Conservation (phyloP, 179 eudicot genomes). For the Carnegiea gigantea region DNA sequence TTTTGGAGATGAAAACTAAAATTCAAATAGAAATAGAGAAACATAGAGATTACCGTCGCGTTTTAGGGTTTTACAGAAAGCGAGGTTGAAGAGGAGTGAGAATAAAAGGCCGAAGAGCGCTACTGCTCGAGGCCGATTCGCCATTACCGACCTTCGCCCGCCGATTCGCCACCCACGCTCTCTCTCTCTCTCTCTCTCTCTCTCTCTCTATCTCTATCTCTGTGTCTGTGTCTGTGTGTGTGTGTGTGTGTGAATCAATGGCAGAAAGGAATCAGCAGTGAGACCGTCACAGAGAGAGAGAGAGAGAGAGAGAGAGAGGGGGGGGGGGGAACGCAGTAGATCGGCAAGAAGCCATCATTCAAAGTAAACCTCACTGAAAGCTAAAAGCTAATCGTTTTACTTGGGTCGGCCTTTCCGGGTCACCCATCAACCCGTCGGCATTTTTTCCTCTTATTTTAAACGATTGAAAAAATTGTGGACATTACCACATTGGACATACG, state of each 20-base stretch:
- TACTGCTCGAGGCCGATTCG: constrained; percentile 23
- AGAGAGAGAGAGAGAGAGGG: background rate
- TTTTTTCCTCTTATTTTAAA: background rate
- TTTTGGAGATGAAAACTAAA: constrained; percentile 12
- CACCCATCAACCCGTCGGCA: background rate
- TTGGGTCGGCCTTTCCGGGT: background rate
- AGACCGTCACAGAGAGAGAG: background rate
- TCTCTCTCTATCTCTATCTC: background rate
- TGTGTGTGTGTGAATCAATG: background rate
- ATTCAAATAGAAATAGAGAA: background rate
- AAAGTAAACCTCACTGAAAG: background rate
- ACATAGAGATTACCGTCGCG: constrained; percentile 58
- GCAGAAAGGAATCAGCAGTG: background rate
- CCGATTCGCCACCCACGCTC: background rate
- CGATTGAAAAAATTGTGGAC: too few species aligned
- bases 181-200: background rate
- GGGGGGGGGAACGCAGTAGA: background rate
- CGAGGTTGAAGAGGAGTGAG: constrained; percentile 40
- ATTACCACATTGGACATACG: too few species aligned
- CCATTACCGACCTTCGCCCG: constrained; percentile 28
- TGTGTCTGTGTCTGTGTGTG: background rate
- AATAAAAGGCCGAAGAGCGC: constrained; percentile 28
- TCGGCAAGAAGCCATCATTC: background rate
- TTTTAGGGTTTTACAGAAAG: constrained; percentile 72
- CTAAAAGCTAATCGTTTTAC: background rate